These are phyloP conservation scores for Suillus luteus DNA, from an alignment of 768 basidiomycete species.

Conservation along the genomic window DNA sequence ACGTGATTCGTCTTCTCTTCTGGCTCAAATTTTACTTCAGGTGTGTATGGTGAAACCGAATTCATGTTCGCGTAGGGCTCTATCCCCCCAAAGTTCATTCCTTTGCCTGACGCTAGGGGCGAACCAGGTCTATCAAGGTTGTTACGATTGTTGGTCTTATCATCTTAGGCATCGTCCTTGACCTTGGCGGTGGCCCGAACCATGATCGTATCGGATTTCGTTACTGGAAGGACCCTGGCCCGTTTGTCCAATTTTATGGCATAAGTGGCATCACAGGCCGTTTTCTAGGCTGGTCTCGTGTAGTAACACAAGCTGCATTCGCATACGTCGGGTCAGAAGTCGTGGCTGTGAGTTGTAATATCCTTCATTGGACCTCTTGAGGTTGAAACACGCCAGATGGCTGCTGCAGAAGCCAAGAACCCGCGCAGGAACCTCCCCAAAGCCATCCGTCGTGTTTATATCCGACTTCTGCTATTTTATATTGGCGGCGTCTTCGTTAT, in stretches of 20 bases:
- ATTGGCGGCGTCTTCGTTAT: constrained; percentile 47
- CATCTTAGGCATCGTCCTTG: constrained; percentile 47
- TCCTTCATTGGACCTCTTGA: neutral
- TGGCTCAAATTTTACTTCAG: constrained; percentile 14
- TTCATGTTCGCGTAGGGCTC: constrained; percentile 45
- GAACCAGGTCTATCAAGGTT: constrained; percentile 52
- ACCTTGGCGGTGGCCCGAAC: constrained; percentile 58
- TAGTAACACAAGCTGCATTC: constrained; percentile 61
- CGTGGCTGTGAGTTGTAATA: constrained; percentile 37
- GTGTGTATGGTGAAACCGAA: constrained; percentile 49
- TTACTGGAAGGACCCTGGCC: constrained; percentile 56
- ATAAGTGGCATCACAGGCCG: constrained; percentile 47
- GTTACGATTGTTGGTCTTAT: constrained; percentile 46
- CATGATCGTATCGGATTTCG: constrained; percentile 52
- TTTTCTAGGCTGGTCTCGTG: constrained; percentile 54
- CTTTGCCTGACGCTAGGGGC: neutral
- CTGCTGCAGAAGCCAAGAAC: constrained; percentile 53
- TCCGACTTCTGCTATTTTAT: constrained; percentile 40
- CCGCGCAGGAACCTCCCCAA: constrained; percentile 46
- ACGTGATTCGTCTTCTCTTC: rapidly evolving
- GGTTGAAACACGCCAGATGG: constrained; percentile 29
- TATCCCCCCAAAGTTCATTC: no score
- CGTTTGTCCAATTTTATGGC: constrained; percentile 47
- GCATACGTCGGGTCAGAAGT: constrained; percentile 60
- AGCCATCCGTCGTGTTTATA: constrained; percentile 47